Evolutionary conservation across 495 filamentous ascomycete genomes (phyloP).

Genomic region (Neurospora sp.): DNA sequence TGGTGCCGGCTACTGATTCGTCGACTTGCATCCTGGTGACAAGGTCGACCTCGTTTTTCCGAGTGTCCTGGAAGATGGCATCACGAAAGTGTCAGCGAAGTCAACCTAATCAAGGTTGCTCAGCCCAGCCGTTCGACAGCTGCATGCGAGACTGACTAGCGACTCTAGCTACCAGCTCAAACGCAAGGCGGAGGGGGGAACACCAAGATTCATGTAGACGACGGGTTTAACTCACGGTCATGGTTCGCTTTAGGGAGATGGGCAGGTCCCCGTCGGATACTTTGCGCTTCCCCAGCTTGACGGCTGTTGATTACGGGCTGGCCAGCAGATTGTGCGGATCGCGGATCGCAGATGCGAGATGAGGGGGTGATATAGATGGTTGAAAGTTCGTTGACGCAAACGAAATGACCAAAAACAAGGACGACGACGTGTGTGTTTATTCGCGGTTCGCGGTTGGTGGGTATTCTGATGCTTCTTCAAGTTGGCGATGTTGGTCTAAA

Average conservation of each 20-base stretch:
- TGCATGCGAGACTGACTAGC: background rate
- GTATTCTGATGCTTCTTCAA: background rate
- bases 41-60: constrained; percentile 45
- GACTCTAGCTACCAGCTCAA: background rate
- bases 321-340: background rate
- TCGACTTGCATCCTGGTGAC: constrained; percentile 81
- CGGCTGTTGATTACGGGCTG: constrained; percentile 1
- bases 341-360: background rate
- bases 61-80: constrained; percentile 23
- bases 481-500: background rate
- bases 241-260: constrained; percentile 70
- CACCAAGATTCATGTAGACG: background rate
- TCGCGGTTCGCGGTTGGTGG: background rate
- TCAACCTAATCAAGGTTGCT: background rate
- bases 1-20: constrained; percentile 39
- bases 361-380: background rate
- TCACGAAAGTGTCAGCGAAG: background rate
- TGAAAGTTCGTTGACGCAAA: background rate
- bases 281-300: constrained; percentile 73
- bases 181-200: background rate
- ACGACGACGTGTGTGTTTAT: background rate
- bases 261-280: constrained; percentile 62
- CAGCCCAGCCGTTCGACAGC: background rate
- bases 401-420: background rate
- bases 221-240: constrained; percentile 55